Conservation (phyloP, 1,284 basidiomycete species). For the Boletus semigastroideus region DNA sequence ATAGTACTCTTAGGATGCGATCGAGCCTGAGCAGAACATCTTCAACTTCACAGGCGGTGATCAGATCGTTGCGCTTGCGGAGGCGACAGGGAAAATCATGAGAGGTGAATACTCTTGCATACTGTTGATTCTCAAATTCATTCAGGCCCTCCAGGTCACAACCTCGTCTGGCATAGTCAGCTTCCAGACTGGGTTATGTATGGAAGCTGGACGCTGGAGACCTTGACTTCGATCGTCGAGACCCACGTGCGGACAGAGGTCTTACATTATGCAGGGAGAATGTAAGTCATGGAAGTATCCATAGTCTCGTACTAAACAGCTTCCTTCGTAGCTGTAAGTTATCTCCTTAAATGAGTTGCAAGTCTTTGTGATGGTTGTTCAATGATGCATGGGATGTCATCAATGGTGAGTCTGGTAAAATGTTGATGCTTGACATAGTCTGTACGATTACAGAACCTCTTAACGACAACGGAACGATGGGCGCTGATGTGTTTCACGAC, state of each 20-base stretch:
- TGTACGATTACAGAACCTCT: conserved; percentile 16
- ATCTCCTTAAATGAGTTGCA: background rate
- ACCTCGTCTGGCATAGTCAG: conserved; percentile 20
- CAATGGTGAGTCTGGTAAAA: conserved; percentile 13
- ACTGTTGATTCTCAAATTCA: background rate
- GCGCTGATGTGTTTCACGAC: conserved; percentile 14
- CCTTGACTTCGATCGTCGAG: conserved; percentile 19
- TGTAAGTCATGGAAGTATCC: conserved; percentile 7
- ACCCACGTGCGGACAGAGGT: conserved; percentile 21
- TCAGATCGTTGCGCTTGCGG: conserved; percentile 26
- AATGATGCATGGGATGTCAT: conserved; percentile 26
- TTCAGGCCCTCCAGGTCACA: conserved; percentile 14
- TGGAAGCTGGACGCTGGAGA: conserved; percentile 15
- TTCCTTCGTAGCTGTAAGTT: conserved; percentile 14
- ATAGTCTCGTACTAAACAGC: background rate
- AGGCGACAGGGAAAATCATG: conserved; percentile 18
- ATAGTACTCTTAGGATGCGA: conserved; percentile 13
- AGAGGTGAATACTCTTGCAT: conserved; percentile 15
- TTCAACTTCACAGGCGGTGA: conserved; percentile 31
- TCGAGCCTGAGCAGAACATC: conserved; percentile 22
- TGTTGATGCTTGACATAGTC: background rate
- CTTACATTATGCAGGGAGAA: conserved; percentile 10
- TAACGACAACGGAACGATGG: conserved; percentile 16
- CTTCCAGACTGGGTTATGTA: conserved; percentile 20
- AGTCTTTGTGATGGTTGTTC: background rate